Conservation (phyloP, 73 alveolate genomes). For the Paramecium tetraurelia region DNA sequence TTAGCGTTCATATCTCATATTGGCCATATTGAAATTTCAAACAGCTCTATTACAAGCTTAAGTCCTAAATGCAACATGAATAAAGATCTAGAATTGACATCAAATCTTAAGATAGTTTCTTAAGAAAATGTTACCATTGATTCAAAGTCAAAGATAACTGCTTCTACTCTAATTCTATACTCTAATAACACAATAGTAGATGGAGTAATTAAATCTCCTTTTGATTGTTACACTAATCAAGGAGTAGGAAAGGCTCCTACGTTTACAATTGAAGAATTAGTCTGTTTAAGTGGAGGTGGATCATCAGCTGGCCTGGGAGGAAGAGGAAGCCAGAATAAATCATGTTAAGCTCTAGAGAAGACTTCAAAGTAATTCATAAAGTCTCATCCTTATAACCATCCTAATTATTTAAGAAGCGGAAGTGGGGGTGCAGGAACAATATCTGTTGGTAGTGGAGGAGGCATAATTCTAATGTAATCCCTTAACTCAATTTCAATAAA, state of each 20-base stretch:
- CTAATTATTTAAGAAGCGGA: neutral
- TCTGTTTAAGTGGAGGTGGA: neutral
- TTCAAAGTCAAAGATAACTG: neutral
- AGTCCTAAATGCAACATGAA: neutral
- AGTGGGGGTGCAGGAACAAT: constrained; percentile 28
- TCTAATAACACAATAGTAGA: neutral
- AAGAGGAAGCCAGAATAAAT: neutral
- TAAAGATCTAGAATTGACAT: neutral
- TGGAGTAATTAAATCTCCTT: neutral
- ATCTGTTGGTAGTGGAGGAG: constrained; percentile 46
- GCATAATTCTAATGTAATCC: neutral
- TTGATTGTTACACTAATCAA: neutral
- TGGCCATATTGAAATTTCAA: neutral
- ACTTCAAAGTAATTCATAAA: neutral
- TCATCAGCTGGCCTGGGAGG: constrained; percentile 39
- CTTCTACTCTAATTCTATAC: neutral
- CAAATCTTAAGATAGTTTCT: neutral
- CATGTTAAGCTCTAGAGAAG: neutral
- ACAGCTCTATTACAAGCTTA: neutral
- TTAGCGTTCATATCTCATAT: neutral
- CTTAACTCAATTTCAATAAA: neutral
- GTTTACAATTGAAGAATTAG: neutral
- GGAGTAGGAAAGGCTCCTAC: constrained; percentile 4
- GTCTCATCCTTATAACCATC: neutral
- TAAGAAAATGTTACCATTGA: neutral